A percentile compares a stretch with the other conserved stretches of the same genome.
phyloP scores from a whole-genome alignment of 1,139 yeast species.

The Debaryomycetaceae sp. region DNA sequence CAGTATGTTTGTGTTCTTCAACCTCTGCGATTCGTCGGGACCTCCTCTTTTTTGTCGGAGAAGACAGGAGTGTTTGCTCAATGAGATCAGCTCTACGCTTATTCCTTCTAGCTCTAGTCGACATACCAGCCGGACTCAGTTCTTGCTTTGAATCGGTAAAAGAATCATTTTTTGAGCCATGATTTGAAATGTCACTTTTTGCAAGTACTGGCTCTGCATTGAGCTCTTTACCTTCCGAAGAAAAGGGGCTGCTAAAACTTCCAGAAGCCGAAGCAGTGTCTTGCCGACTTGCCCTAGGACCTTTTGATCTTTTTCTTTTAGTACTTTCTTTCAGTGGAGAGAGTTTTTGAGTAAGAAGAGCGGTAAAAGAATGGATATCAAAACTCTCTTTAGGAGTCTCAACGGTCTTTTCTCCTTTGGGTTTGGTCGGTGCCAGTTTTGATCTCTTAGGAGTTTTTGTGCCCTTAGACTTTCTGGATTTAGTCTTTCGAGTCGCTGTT shows the following conservation, averaged over 20 bases:
- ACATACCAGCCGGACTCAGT: too few relatives aligned
- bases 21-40: neutral
- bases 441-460: conserved; percentile 2
- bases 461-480: neutral
- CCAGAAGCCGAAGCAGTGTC: neutral
- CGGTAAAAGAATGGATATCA: conserved; percentile 29
- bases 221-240: neutral
- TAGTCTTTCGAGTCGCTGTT: neutral
- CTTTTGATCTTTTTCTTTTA: conserved; percentile 1
- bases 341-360: conserved; percentile 22
- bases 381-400: conserved; percentile 9
- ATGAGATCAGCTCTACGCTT: neutral
- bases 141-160: too few relatives aligned
- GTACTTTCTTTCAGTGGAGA: conserved; percentile 4
- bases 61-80: neutral
- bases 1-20: too few relatives aligned
- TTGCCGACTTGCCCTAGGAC: conserved; percentile 2
- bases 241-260: neutral
- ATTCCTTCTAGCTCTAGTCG: neutral
- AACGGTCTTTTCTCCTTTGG: conserved; percentile 5
- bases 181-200: neutral
- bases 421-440: conserved; percentile 5
- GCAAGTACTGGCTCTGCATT: neutral
- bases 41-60: neutral
- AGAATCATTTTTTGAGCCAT: too few relatives aligned